phyloP scores from a whole-genome alignment of 1,284 basidiomycete genomes.

The Laetiporus sulphureus region DNA sequence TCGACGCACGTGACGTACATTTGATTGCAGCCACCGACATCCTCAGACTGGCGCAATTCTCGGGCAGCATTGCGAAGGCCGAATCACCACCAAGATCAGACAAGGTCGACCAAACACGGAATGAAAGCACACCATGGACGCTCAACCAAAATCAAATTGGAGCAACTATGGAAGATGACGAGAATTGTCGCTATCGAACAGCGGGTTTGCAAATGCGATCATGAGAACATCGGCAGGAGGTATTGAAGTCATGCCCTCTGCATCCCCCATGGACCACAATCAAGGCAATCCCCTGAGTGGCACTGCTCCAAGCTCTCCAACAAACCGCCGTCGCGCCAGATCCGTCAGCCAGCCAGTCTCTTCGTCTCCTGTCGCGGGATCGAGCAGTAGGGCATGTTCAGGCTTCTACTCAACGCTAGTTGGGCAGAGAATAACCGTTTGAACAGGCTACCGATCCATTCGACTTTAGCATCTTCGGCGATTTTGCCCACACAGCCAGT shows the following conservation, averaged over 20 bases:
- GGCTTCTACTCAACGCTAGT: constrained; percentile 3
- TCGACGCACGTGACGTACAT: no score
- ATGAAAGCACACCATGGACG: constrained; percentile 2
- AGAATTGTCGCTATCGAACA: constrained; percentile 14
- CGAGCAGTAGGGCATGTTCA: constrained; percentile 19
- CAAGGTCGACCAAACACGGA: neutral
- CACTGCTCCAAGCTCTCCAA: neutral
- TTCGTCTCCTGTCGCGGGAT: constrained; percentile 14
- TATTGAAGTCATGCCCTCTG: constrained; percentile 1
- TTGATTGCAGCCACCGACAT: neutral
- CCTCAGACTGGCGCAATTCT: constrained; percentile 5
- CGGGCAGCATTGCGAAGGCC: constrained; percentile 2
- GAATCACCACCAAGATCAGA: neutral
- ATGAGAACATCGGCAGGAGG: neutral
- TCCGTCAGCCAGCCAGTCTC: constrained; percentile 17
- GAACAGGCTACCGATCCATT: constrained; percentile 10
- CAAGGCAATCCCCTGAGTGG: constrained; percentile 3
- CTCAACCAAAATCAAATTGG: constrained; percentile 5
- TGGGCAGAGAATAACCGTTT: constrained; percentile 1
- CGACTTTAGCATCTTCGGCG: constrained; percentile 13
- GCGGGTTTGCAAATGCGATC: constrained; percentile 8
- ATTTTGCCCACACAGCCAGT: constrained; percentile 5
- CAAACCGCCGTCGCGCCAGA: constrained; percentile 13
- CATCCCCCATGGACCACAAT: constrained; percentile 5
- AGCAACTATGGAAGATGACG: constrained; percentile 10